These are phyloP conservation scores for Wickerhamomyces ciferrii DNA, from an alignment of 805 yeast genomes.

Conservation along the genomic window DNA sequence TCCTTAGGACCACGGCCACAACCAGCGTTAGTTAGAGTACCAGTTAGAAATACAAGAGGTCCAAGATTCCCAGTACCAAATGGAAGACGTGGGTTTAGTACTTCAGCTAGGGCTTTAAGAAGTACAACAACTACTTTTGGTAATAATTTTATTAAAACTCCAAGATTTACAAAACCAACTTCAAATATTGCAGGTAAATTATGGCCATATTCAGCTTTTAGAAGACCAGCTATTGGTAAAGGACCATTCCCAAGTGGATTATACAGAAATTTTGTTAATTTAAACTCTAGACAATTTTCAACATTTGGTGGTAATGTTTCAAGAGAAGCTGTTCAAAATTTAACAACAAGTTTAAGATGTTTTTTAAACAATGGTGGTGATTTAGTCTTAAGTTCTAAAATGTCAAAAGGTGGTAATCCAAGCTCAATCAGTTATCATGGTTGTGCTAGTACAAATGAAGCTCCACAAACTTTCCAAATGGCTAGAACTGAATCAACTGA, in stretches of 20 bases:
- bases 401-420: conserved; percentile 7
- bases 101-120: conserved; percentile 5
- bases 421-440: conserved; percentile 16
- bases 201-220: conserved; percentile 21
- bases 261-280: conserved; percentile 29
- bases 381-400: conserved; percentile 14
- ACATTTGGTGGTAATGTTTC: conserved; percentile 33
- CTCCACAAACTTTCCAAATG: conserved; percentile 24
- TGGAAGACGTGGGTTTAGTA: conserved; percentile 22
- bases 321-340: conserved; percentile 52
- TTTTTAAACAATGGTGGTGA: conserved; percentile 28
- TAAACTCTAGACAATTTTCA: conserved; percentile 33
- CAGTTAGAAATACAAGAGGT: conserved; percentile 26
- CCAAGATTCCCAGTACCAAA: conserved; percentile 11
- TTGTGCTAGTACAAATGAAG: conserved; percentile 23
- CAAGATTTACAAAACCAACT: conserved; percentile 1
- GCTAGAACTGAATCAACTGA: conserved; percentile 29
- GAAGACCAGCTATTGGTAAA: conserved; percentile 15
- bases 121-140: conserved; percentile 1
- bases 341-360: conserved; percentile 44
- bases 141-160: conserved; percentile 5
- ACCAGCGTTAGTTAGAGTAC: conserved; percentile 31
- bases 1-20: conserved; percentile 27
- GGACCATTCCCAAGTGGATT: conserved; percentile 24
- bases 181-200: conserved; percentile 8